A percentile compares a stretch with the other conserved stretches of the same genome.
These are phyloP conservation scores for Bidens hawaiensis DNA, from an alignment of 140 eudicot species.

Conservation along the genomic window DNA sequence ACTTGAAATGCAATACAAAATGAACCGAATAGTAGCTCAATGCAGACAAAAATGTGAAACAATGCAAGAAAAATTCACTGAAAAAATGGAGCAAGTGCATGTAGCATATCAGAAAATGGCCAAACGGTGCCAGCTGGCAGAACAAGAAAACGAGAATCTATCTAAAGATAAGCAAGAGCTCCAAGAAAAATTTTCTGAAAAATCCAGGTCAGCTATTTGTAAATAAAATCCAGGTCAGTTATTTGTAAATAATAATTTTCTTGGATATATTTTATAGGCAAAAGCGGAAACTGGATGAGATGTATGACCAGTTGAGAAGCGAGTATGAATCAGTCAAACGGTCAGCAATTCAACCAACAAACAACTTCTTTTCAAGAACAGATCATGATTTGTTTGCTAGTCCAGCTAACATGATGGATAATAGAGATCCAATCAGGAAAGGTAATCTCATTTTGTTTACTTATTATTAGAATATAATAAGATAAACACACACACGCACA, in stretches of 20 bases:
- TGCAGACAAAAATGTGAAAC: conserved; percentile 77
- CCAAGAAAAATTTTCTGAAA: conserved; percentile 86
- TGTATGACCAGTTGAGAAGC: conserved; percentile 86
- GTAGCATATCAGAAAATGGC: conserved; percentile 89
- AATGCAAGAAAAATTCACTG: conserved; percentile 80
- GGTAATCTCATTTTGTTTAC: conserved; percentile 54
- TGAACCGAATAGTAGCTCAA: conserved; percentile 77
- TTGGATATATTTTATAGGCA: conserved; percentile 44
- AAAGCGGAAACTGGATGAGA: conserved; percentile 88
- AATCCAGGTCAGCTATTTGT: conserved; percentile 58
- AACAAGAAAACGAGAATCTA: conserved; percentile 76
- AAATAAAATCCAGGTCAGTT: not conserved
- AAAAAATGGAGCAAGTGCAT: conserved; percentile 84
- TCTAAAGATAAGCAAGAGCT: conserved; percentile 87
- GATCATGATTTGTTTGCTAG: conserved; percentile 76
- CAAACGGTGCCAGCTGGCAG: conserved; percentile 88
- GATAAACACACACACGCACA: no score
- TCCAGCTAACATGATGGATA: conserved; percentile 70
- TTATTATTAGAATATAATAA: not conserved
- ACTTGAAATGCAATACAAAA: conserved; percentile 84
- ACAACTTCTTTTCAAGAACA: conserved; percentile 55
- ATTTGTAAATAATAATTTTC: not conserved
- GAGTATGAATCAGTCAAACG: conserved; percentile 78
- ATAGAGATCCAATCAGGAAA: conserved; percentile 66
- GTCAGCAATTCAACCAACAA: conserved; percentile 77